phyloP scores from a whole-genome alignment of 768 basidiomycete genomes.

The Russula foetens region DNA sequence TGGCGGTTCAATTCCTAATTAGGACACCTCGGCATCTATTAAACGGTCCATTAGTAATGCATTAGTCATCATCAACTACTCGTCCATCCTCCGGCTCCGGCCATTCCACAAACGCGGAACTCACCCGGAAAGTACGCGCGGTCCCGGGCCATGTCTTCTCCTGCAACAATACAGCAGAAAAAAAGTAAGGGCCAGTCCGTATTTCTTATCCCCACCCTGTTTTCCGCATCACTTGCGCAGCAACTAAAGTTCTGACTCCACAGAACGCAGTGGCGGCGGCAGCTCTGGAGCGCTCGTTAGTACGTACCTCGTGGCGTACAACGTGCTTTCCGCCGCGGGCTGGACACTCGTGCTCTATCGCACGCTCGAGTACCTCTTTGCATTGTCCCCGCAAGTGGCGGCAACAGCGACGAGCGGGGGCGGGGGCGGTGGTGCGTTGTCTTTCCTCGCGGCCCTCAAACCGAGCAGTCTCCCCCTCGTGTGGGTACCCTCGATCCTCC shows the following conservation, averaged over 20 bases:
- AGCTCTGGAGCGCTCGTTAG: not conserved
- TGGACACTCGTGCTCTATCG: constrained; percentile 17
- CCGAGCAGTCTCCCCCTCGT: constrained; percentile 15
- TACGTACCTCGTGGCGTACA: constrained; percentile 20
- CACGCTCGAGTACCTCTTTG: constrained; percentile 9
- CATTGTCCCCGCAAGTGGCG: no score
- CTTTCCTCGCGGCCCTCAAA: constrained; percentile 7
- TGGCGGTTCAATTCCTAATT: not conserved
- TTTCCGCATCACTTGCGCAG: not conserved
- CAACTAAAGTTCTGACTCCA: not conserved
- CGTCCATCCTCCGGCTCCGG: not conserved
- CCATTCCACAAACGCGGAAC: not conserved
- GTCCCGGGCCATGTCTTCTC: not conserved
- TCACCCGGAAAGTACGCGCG: not conserved
- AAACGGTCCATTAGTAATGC: not conserved
- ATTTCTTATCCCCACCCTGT: no score
- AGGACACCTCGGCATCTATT: not conserved
- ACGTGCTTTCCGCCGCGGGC: constrained; percentile 13
- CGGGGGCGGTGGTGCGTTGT: no score
- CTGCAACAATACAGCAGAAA: not conserved
- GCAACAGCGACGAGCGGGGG: no score
- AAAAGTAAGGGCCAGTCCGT: not conserved
- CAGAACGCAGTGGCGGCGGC: not conserved
- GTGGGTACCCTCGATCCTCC: constrained; percentile 30
- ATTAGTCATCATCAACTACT: constrained; percentile 1